Conservation (phyloP, 176 grass and related monocot genomes). For the Cenchrus americanus region DNA sequence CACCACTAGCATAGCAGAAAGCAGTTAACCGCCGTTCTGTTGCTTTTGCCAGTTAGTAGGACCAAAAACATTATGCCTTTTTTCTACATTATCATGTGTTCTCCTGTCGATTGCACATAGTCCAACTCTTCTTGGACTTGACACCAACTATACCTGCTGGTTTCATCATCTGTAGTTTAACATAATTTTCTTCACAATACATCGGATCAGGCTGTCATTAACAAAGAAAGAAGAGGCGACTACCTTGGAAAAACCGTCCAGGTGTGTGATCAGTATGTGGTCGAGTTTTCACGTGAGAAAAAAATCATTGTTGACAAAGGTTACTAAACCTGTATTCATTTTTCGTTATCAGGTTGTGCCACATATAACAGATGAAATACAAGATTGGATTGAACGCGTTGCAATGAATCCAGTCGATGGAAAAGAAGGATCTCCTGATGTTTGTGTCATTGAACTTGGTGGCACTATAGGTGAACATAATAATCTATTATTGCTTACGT, state of each 20-base stretch:
- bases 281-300: constrained; percentile 16
- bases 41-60: constrained; percentile 11
- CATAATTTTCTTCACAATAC: constrained; percentile 40
- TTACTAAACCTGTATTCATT: constrained; percentile 42
- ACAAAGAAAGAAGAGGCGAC: constrained; percentile 96
- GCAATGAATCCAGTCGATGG: constrained; percentile 76
- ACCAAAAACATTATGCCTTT: constrained; percentile 8
- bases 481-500: constrained; percentile 23
- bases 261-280: constrained; percentile 47
- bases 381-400: constrained; percentile 97
- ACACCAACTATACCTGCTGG: constrained; percentile 6
- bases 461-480: constrained; percentile 88
- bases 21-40: constrained; percentile 14
- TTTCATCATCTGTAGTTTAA: constrained; percentile 37
- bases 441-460: constrained; percentile 95
- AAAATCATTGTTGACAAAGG: background rate
- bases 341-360: constrained; percentile 84
- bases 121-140: constrained; percentile 23
- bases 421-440: constrained; percentile 87
- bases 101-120: background rate
- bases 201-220: constrained; percentile 70
- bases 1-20: background rate
- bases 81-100: constrained; percentile 25
- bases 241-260: constrained; percentile 99
- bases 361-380: constrained; percentile 97